These are phyloP conservation scores for Bonnemaisonia californica DNA, from an alignment of 31 red algal species.

Conservation along the genomic window DNA sequence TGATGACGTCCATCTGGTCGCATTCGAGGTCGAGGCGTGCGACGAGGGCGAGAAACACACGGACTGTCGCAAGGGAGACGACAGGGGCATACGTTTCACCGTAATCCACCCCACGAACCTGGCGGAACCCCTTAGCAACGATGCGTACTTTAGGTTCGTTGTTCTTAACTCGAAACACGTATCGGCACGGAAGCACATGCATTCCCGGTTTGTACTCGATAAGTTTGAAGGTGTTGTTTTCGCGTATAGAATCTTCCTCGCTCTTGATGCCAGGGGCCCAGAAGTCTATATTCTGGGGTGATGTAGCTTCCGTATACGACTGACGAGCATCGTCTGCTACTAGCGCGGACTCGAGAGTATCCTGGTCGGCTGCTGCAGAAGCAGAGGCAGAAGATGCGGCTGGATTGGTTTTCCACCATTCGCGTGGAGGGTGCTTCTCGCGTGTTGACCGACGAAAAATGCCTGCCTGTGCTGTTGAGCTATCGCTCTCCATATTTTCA, in stretches of 20 bases:
- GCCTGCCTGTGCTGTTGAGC: too few species aligned
- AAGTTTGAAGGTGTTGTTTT: not conserved
- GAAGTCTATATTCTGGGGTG: not conserved
- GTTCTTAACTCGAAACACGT: conserved; percentile 1
- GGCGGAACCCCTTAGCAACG: conserved; percentile 32
- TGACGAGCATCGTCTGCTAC: too few species aligned
- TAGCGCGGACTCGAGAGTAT: too few species aligned
- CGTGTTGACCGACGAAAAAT: too few species aligned
- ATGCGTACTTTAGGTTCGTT: conserved; percentile 10
- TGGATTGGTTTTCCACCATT: too few species aligned
- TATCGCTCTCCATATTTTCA: too few species aligned
- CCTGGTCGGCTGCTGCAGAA: too few species aligned
- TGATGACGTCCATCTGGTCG: conserved; percentile 38
- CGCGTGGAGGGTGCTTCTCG: too few species aligned
- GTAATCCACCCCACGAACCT: conserved; percentile 39
- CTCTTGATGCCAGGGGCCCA: not conserved
- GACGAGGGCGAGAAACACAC: conserved; percentile 15
- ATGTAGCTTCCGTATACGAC: too few species aligned
- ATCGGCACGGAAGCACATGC: conserved; percentile 5
- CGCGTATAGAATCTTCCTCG: not conserved
- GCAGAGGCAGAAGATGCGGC: too few species aligned
- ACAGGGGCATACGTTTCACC: conserved; percentile 29
- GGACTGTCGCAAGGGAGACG: not conserved
- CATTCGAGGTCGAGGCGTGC: conserved; percentile 2
- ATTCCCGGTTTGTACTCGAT: not conserved